Base-by-base conservation (phyloP, 1,284 basidiomycete species). In the Moesziomyces parantarcticus region DNA sequence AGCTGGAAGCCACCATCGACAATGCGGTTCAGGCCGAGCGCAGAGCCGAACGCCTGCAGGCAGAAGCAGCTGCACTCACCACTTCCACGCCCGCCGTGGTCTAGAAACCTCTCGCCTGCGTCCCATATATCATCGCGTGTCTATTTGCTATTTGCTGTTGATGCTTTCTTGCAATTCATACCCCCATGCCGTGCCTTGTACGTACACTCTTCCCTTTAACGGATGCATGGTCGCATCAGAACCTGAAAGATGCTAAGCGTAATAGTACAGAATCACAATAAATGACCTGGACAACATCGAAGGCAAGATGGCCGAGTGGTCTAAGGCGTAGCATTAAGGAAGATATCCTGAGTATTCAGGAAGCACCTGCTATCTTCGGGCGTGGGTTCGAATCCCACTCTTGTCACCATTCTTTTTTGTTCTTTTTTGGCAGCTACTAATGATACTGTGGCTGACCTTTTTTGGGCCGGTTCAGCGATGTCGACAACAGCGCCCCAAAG, bases 361-460 rank as follows among this genome's bases (percentile, higher is more conserved):
- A 55, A 54, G 34, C 16, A 60, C 50, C 71, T 74, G 65, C 71
- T 74, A 74, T 79, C 77, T 79, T 79, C 77, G 78, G 78, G 78
- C 79, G 79, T 80, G 79, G 79, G 79, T 81, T 81, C 78, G 79
- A 81, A 81, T 81, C 79, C 78, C 78, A 80, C 79, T 78, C 71
- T 79, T 78, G 76, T 80, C 77, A 80, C 52, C 42, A 51, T 66
- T 52, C 20, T 40, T 58, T 58, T 50, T 58, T 26, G 32, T 51
- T 50, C n/a, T 25, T 45, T 50, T 34, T 32, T 23, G 0, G n/a
- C n/a, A n/a, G n/a, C n/a, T n/a, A n/a, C n/a, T n/a, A n/a, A n/a
- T n/a, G n/a, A n/a, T n/a, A n/a, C n/a, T n/a, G n/a, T 20, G 21
- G 18, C 23, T 42, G 3, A 16, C 22, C 48, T 50, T 40, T 26